Evolutionary conservation across 805 yeast species (phyloP), one percentile per base, ranked within the genome.

Genomic region (Pichia cabralensis): DNA sequence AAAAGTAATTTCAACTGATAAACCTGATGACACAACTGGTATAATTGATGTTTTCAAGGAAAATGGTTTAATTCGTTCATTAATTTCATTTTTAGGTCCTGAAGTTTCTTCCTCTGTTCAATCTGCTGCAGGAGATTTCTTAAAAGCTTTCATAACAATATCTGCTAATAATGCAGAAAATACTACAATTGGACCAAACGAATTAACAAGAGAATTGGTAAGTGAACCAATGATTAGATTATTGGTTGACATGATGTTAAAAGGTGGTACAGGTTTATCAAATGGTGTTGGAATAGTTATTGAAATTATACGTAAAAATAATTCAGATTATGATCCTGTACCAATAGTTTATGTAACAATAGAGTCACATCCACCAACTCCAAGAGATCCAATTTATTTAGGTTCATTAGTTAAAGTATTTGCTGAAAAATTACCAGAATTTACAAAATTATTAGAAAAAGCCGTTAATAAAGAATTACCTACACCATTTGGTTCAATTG

Each of bases 271-370:
- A 22, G 94, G 96, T 2, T 67, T 92, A 44, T 80, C 92, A 24
- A 89, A 88, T 47, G 94, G 95, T 49, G 98, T 92, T 22, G 94
- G 96, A 6, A 85, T 92, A 18, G 75, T 92, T 22, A 89, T 92
- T 46, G 98, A 92, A 59, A 72, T 92, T 27, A 92, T 92, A 38
- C 72, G 98, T 50, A 92, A 92, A 54, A 92, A 92, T 55, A 92
- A 92, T 52, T 84, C 96, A 0, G 98, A 92, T 55, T 92, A 92
- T 57, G 98, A 92, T 59, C 68, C 75, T 31, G 80, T 83, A 31
- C 94, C 94, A 39, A 94, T 94, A 16, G 62, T 82, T 47, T 79
- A 76, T 56, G 78, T 83, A 28, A 76, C 94, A 1, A 56, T 82
- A 42, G 94, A 86, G 39, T 76, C 88, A 17, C 92, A 88, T 49